Evolutionary conservation across 805 yeast species (phyloP).

Genomic region (Saturnispora ahearnii): DNA sequence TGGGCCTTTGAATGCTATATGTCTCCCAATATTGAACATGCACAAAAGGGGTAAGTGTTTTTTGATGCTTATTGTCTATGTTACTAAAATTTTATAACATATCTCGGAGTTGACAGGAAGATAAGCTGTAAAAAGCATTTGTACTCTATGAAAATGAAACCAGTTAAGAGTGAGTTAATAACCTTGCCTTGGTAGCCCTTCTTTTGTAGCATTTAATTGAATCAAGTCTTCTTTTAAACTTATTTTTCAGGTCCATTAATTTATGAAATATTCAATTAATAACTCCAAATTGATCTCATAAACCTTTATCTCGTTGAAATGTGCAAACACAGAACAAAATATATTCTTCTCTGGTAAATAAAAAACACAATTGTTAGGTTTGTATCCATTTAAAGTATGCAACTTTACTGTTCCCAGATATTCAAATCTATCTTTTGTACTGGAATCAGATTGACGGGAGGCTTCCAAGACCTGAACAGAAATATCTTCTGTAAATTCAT

Average conservation of each 20-base stretch:
- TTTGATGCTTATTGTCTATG: neutral
- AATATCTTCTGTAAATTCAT: constrained; percentile 14
- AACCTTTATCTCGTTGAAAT: constrained; percentile 2
- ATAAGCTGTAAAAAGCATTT: no score
- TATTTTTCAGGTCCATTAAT: no score
- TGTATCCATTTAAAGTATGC: neutral
- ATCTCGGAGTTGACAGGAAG: neutral
- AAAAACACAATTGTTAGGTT: constrained; percentile 7
- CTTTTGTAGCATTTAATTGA: no score
- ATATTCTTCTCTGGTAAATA: constrained; percentile 4
- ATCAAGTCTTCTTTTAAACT: no score
- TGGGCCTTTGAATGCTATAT: neutral
- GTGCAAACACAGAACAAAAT: constrained; percentile 12
- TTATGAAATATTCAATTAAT: constrained; percentile 3
- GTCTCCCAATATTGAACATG: neutral
- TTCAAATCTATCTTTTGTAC: neutral
- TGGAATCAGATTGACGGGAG: constrained; percentile 12
- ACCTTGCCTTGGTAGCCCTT: no score
- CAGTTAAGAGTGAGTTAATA: no score
- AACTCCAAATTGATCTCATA: constrained; percentile 4
- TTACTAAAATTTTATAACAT: neutral
- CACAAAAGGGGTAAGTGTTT: neutral
- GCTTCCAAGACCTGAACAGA: neutral
- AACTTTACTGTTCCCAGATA: neutral
- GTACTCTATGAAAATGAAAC: no score